Conservation (phyloP, 169 alveolate species). For the Theileria annulata region DNA sequence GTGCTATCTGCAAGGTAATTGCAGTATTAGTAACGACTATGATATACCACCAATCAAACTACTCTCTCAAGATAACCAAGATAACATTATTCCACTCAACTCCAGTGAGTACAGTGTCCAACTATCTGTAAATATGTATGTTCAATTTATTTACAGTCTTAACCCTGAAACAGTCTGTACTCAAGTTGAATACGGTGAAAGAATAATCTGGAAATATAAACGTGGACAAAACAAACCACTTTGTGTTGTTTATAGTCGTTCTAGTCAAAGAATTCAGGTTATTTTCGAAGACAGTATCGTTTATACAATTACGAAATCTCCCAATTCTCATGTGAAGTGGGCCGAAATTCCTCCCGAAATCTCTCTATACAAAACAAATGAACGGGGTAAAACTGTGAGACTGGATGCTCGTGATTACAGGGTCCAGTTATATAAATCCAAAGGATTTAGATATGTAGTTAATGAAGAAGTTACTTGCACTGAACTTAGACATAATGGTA, state of each 20-base stretch:
- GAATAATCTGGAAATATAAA: neutral
- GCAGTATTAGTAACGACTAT: too few relatives aligned
- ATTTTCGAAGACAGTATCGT: neutral
- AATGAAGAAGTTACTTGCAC: neutral
- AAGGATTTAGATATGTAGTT: neutral
- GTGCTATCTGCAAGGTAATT: neutral
- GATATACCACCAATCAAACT: neutral
- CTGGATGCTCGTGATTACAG: neutral
- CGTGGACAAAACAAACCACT: neutral
- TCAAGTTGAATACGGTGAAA: neutral
- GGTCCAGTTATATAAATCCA: neutral
- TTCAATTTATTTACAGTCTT: neutral
- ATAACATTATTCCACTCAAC: neutral
- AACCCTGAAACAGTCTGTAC: neutral
- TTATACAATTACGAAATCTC: neutral
- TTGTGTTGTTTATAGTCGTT: neutral
- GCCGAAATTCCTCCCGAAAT: neutral
- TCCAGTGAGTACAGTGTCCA: neutral
- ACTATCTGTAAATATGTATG: too few relatives aligned
- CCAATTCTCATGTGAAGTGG: neutral
- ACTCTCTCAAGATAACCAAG: neutral
- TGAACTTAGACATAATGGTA: neutral
- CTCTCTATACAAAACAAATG: neutral
- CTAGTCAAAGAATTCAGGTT: neutral
- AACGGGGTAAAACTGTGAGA: neutral